A percentile compares a stretch with the other conserved stretches of the same genome.
Conservation (phyloP, 495 filamentous ascomycete genomes). For the Penicillium turbatum region DNA sequence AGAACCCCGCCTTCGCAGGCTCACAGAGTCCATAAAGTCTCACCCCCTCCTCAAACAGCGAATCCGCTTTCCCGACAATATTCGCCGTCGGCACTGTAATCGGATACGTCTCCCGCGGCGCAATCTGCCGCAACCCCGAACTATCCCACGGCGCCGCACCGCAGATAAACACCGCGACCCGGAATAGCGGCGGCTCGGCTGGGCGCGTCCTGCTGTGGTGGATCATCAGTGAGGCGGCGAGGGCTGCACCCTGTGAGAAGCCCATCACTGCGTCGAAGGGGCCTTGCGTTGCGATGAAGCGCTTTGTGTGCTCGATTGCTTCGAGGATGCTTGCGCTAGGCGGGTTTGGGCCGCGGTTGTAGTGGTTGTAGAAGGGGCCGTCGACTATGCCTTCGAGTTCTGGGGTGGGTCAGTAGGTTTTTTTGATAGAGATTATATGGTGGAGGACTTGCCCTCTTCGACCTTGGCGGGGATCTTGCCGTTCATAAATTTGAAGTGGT, state of each 20-base stretch:
- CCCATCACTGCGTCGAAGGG: constrained; percentile 48
- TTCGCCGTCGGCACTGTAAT: constrained; percentile 39
- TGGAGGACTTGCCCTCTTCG: constrained; percentile 26
- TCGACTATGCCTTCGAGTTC: constrained; percentile 35
- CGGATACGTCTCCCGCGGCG: constrained; percentile 15
- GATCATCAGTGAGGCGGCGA: constrained; percentile 34
- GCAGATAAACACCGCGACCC: constrained; percentile 42
- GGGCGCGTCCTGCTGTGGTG: constrained; percentile 33
- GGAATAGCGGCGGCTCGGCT: constrained; percentile 28
- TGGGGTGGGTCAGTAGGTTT: constrained; percentile 5
- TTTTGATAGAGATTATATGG: background rate
- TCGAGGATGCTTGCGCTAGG: constrained; percentile 26
- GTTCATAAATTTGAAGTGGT: constrained; percentile 35
- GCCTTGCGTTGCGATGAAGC: constrained; percentile 31
- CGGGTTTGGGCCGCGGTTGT: constrained; percentile 17
- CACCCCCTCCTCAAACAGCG: constrained; percentile 27
- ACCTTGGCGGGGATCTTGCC: constrained; percentile 25
- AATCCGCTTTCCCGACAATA: constrained; percentile 37
- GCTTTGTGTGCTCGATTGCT: constrained; percentile 32
- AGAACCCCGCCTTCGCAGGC: constrained; percentile 29
- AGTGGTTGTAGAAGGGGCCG: constrained; percentile 41
- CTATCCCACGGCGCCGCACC: constrained; percentile 29
- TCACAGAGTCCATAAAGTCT: constrained; percentile 36
- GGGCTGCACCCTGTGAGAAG: constrained; percentile 43
- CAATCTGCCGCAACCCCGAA: constrained; percentile 18